Conservation (phyloP, 108 stramenopile genomes). For the Conticribra guillardii region DNA sequence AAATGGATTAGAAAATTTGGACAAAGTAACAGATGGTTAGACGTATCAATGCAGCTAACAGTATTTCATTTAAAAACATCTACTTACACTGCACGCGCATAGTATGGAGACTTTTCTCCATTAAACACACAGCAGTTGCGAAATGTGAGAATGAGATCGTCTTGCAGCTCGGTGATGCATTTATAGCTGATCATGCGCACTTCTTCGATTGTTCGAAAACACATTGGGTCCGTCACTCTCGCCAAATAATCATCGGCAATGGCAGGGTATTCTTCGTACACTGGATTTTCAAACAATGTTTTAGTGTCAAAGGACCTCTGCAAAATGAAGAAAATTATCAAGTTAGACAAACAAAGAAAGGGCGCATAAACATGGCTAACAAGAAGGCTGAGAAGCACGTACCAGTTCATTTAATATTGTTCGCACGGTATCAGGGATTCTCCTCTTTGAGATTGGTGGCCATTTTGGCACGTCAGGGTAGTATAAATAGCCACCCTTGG, state of each 20-base stretch:
- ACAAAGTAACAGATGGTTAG: no score
- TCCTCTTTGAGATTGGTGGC: conserved; percentile 24
- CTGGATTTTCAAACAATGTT: conserved; percentile 58
- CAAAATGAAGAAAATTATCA: no score
- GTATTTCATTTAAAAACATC: no score
- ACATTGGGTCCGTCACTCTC: conserved; percentile 67
- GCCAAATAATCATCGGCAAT: conserved; percentile 56
- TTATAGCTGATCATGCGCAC: conserved; percentile 60
- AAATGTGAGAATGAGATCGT: conserved; percentile 72
- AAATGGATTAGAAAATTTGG: no score
- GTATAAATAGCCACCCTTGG: not conserved
- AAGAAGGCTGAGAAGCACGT: no score
- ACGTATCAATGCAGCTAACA: no score
- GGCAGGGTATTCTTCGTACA: conserved; percentile 64
- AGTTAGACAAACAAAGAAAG: not conserved
- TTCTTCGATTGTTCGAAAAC: conserved; percentile 80
- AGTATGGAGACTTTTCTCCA: conserved; percentile 38
- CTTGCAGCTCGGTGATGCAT: conserved; percentile 65
- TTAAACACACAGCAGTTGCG: conserved; percentile 72
- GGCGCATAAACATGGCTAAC: no score
- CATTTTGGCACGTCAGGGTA: conserved; percentile 33
- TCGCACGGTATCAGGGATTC: conserved; percentile 15
- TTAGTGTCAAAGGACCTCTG: conserved; percentile 43
- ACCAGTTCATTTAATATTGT: conserved; percentile 35
- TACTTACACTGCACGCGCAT: conserved; percentile 48